Evolutionary conservation across 805 yeast genomes (phyloP).

Genomic region (Teunomyces tritomae): DNA sequence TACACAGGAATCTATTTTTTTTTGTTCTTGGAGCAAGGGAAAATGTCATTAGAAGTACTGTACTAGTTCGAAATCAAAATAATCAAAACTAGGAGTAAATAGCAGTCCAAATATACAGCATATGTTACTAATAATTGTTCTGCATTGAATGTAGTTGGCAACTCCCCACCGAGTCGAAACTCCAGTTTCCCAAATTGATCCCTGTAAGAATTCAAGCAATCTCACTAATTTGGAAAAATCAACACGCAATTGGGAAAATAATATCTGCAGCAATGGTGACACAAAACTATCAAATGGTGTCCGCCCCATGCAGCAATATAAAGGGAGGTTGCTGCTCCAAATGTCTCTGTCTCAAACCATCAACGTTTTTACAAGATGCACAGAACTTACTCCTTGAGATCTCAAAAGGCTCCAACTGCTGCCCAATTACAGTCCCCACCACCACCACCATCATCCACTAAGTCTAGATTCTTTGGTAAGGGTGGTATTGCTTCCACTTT

Average conservation of each 20-base stretch:
- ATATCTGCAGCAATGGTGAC: not conserved
- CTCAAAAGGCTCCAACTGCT: constrained; percentile 95
- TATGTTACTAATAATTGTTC: not conserved
- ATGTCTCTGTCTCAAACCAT: not conserved
- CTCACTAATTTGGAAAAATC: constrained; percentile 8
- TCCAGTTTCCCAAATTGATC: constrained; percentile 1
- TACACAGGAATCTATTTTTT: not conserved
- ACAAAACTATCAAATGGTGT: not conserved
- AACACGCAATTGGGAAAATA: not conserved
- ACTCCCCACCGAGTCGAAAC: not conserved
- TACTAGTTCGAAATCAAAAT: too few relatives aligned
- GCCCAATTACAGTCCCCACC: constrained; percentile 91
- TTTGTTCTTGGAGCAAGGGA: not conserved
- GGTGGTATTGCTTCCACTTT: constrained; percentile 60
- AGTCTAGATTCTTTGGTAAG: constrained; percentile 86
- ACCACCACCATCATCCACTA: constrained; percentile 91
- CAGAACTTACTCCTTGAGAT: constrained; percentile 96
- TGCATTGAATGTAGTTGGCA: not conserved
- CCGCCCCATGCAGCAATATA: constrained; percentile 2
- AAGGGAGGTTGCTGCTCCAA: constrained; percentile 4
- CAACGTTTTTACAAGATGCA: constrained; percentile 58
- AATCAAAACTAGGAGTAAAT: too few relatives aligned
- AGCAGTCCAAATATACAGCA: too few relatives aligned
- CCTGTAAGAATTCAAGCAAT: constrained; percentile 6
- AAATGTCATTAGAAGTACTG: not conserved